phyloP scores from a whole-genome alignment of 202 grass and related monocot species.

The Hordeum pubiflorum region DNA sequence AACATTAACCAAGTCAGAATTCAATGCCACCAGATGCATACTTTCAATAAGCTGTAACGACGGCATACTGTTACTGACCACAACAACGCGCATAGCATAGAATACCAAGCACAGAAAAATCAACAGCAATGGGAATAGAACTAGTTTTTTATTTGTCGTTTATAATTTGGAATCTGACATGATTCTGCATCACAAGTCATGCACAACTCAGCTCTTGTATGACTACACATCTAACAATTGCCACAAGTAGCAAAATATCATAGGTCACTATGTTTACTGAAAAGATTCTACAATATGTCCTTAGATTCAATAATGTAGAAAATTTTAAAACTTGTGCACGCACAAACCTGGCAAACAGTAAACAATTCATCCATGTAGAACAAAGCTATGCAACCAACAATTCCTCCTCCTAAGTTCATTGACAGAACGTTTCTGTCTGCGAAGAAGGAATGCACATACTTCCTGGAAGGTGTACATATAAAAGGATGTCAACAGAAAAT shows the following conservation, averaged over 20 bases:
- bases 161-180: conserved; percentile 7
- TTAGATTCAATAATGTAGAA: conserved; percentile 13
- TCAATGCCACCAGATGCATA: conserved; percentile 26
- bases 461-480: conserved; percentile 40
- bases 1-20: conserved; percentile 27
- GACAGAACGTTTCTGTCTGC: conserved; percentile 39
- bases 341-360: conserved; percentile 53
- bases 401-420: conserved; percentile 36
- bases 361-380: conserved; percentile 63
- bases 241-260: conserved; percentile 12
- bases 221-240: not conserved
- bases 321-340: conserved; percentile 9
- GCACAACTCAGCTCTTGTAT: not conserved
- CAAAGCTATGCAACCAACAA: conserved; percentile 37
- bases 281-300: not conserved
- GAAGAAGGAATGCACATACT: conserved; percentile 47
- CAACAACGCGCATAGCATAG: not conserved
- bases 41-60: conserved; percentile 43
- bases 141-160: not conserved
- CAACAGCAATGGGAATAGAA: not conserved
- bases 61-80: conserved; percentile 9
- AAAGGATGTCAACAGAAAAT: conserved; percentile 16
- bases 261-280: not conserved
- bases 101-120: conserved; percentile 2
- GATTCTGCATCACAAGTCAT: conserved; percentile 17